A percentile compares a stretch with the other conserved stretches of the same genome.
phyloP scores from a whole-genome alignment of 768 basidiomycete genomes.

The Myochromella boudieri region DNA sequence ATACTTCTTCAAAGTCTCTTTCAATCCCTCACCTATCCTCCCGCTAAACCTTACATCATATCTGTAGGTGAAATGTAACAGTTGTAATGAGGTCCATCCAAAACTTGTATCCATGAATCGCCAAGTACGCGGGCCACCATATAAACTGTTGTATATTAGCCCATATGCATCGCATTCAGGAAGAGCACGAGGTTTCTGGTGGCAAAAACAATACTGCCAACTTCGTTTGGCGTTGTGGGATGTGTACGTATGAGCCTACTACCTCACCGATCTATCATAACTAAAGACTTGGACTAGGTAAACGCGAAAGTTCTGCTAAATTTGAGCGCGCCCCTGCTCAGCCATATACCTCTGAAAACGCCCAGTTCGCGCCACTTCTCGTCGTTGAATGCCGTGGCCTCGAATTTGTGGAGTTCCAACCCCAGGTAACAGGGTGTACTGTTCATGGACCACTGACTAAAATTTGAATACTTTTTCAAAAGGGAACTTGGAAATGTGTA shows the following conservation, averaged over 20 bases:
- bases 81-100: constrained; percentile 75
- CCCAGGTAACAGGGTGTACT: constrained; percentile 47
- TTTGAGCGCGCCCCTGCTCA: constrained; percentile 55
- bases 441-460: neutral
- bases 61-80: constrained; percentile 70
- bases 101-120: constrained; percentile 75
- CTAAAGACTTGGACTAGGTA: constrained; percentile 38
- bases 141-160: constrained; percentile 5
- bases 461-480: neutral
- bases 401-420: constrained; percentile 79
- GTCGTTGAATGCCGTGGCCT: constrained; percentile 84
- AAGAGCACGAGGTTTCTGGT: constrained; percentile 63
- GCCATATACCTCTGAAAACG: constrained; percentile 63
- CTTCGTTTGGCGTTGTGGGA: constrained; percentile 79
- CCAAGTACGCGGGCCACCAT: constrained; percentile 36
- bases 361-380: constrained; percentile 62
- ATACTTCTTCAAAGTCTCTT: constrained; percentile 73
- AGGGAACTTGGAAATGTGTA: constrained; percentile 81
- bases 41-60: constrained; percentile 6
- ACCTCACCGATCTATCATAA: constrained; percentile 5
- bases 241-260: constrained; percentile 39
- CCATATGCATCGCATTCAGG: constrained; percentile 37
- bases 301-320: constrained; percentile 79
- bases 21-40: neutral
- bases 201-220: constrained; percentile 70